These are phyloP conservation scores for Penicillium paneum DNA, from an alignment of 2,329 filamentous ascomycete genomes.

Conservation along the genomic window DNA sequence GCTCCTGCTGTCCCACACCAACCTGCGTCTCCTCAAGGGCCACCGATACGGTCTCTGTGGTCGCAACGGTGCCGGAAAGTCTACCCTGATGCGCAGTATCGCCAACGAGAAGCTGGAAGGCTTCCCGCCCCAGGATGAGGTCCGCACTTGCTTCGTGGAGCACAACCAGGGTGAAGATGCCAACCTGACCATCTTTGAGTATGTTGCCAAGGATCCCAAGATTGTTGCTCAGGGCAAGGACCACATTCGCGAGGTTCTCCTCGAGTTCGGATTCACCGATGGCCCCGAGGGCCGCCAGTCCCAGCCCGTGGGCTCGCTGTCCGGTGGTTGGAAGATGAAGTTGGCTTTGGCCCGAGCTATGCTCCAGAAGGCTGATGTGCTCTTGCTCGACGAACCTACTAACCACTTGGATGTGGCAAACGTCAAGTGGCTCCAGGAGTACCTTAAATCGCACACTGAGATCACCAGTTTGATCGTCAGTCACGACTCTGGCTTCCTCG, in stretches of 20 bases:
- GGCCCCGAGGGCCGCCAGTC: constrained; percentile 85
- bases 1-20: constrained; percentile 93
- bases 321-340: constrained; percentile 99
- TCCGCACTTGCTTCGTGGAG: constrained; percentile 96
- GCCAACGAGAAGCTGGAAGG: constrained; percentile 94
- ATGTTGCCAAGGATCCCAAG: constrained; percentile 82
- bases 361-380: constrained; percentile 93
- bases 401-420: constrained; percentile 97
- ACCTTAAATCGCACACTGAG: constrained; percentile 90
- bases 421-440: constrained; percentile 92
- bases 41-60: constrained; percentile 97
- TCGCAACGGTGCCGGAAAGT: constrained; percentile 96
- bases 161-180: constrained; percentile 99
- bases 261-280: constrained; percentile 89
- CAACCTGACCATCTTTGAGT: constrained; percentile 92
- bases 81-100: constrained; percentile 97
- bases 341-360: constrained; percentile 91
- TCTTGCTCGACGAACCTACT: constrained; percentile 95
- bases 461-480: constrained; percentile 97
- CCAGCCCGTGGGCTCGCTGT: constrained; percentile 88
- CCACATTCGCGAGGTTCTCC: constrained; percentile 77
- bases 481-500: constrained; percentile 96
- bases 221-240: constrained; percentile 75
- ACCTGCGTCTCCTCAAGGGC: constrained; percentile 88
- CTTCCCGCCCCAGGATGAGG: constrained; percentile 86